Conservation (phyloP, 2,329 filamentous ascomycete genomes). For the Aspergillus ochraceoroseus region DNA sequence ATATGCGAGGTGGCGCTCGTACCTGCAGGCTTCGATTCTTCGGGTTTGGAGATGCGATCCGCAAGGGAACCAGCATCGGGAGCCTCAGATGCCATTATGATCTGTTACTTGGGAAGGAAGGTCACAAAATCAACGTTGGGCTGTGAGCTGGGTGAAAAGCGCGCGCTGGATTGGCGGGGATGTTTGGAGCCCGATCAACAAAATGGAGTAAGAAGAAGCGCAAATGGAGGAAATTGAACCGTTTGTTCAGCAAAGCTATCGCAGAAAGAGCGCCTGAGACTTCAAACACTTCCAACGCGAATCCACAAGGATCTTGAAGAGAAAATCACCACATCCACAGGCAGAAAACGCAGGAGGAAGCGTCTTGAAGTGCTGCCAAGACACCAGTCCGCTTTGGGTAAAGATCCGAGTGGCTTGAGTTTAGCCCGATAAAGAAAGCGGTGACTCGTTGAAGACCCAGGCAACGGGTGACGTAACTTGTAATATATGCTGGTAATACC, state of each 20-base stretch:
- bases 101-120: not conserved
- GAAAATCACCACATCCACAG: slow-evolving; percentile 10
- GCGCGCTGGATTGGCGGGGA: slow-evolving; percentile 9
- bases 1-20: slow-evolving; percentile 21
- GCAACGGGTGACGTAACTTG: slow-evolving; percentile 13
- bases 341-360: slow-evolving; percentile 20
- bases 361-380: slow-evolving; percentile 11
- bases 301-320: not conserved
- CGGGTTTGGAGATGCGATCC: slow-evolving; percentile 47
- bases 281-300: not conserved
- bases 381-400: slow-evolving; percentile 12
- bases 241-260: not conserved
- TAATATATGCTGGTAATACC: slow-evolving; percentile 2
- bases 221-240: slow-evolving; percentile 10
- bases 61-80: slow-evolving; percentile 42
- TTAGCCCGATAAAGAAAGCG: slow-evolving; percentile 14
- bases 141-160: too few species aligned
- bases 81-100: slow-evolving; percentile 40
- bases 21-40: slow-evolving; percentile 29
- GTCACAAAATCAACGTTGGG: not conserved
- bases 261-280: not conserved
- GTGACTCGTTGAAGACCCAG: slow-evolving; percentile 4
- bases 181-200: slow-evolving; percentile 5
- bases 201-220: slow-evolving; percentile 1
- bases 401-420: slow-evolving; percentile 3